A percentile compares a stretch with the other conserved stretches of the same genome.
phyloP scores from a whole-genome alignment of 202 grass and related monocot species.

The Bolboschoenoplectus hybrid region DNA sequence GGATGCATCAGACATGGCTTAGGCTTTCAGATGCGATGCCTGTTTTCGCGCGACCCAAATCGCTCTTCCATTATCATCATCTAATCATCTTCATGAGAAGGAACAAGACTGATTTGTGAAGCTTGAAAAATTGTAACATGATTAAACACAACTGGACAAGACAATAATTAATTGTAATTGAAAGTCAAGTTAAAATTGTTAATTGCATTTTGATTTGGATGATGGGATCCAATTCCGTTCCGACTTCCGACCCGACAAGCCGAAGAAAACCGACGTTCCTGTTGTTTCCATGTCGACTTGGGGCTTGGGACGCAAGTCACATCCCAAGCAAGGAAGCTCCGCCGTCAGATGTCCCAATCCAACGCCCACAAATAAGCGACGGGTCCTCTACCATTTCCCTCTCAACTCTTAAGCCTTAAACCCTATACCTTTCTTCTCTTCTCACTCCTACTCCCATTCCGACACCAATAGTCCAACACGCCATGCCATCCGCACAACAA shows the following conservation, averaged over 20 bases:
- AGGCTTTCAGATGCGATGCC: too few relatives aligned
- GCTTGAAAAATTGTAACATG: too few relatives aligned
- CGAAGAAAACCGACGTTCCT: background rate
- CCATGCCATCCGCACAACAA: constrained; percentile 51
- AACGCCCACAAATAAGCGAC: constrained; percentile 23
- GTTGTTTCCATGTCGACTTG: constrained; percentile 30
- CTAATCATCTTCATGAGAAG: too few relatives aligned
- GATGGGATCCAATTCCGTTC: background rate
- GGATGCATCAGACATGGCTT: too few relatives aligned
- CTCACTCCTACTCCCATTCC: background rate
- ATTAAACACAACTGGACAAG: too few relatives aligned
- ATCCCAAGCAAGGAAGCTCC: constrained; percentile 14
- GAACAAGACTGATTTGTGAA: too few relatives aligned
- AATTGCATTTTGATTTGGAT: too few relatives aligned
- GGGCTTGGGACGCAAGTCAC: constrained; percentile 57
- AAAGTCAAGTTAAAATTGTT: too few relatives aligned
- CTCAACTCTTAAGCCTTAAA: constrained; percentile 46
- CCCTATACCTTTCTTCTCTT: constrained; percentile 48
- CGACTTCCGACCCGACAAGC: background rate
- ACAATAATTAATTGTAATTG: too few relatives aligned
- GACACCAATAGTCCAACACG: background rate
- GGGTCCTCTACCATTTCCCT: background rate
- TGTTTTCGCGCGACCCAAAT: too few relatives aligned
- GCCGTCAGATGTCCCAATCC: constrained; percentile 37
- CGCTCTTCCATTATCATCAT: too few relatives aligned